Base-by-base conservation (phyloP, 2,329 filamentous ascomycete genomes). In the Monilinia polystroma region DNA sequence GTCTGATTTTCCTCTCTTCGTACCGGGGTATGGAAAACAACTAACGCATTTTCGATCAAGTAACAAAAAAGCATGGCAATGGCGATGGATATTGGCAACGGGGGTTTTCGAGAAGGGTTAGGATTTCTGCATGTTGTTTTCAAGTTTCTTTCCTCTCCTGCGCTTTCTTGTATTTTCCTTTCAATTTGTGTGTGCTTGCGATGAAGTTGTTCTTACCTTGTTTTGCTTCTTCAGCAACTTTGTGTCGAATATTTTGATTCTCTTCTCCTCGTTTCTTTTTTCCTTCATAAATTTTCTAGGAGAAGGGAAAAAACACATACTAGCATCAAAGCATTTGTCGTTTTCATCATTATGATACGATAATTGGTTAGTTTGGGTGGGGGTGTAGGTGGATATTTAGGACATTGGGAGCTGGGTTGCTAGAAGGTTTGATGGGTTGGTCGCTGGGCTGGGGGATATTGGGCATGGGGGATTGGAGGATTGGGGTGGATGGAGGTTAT, bases 51-150 rank as follows among this genome's bases (percentile, higher is more conserved):
- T 55, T 66, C 57, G 47, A 52, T 56, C 64, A 52, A 59, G 66
- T 23, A 49, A 63, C 45, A 56, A 68, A 68, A 66, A 68, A 66
- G 67, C 67, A 68, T 68, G 65, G 65, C 58, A 58, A 57, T 60
- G 51, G 57, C 51, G 54, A 53, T 66, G 64, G 64, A 55, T 66
- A 62, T 66, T 66, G 56, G 64, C 35, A 54, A 55, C 53, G 41
- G 49, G 52, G 58, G 12, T 55, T 63, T 43, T 43, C 20, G 51
- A 63, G 58, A 53, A 66, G 38, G 57, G 64, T 41, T 45, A 60
- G 47, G 57, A 66, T 54, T 66, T 63, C 51, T 66, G 49, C 41
- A 66, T 55, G 57, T 63, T 62, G 55, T 62, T 64, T 32, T 63
- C 43, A 41, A 45, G 35, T 45, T 55, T 23, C 12, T 51, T 56